Conservation (phyloP, 1,284 basidiomycete genomes). For the Amylostereum areolatum region DNA sequence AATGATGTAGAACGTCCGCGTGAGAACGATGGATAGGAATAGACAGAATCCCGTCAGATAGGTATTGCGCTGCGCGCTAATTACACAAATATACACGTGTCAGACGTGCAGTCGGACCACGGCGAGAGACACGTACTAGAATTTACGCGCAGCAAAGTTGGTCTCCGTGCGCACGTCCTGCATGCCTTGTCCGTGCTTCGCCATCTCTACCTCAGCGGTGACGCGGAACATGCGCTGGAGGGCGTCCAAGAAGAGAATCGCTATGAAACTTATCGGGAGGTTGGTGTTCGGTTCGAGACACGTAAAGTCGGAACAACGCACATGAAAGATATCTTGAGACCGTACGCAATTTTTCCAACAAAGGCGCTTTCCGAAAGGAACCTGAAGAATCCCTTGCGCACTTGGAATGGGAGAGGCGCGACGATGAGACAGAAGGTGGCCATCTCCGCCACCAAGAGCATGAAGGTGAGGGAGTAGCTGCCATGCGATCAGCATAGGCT, state of each 20-base stretch:
- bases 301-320: constrained; percentile 32
- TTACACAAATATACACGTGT: constrained; percentile 3
- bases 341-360: constrained; percentile 73
- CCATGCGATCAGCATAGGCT: background rate
- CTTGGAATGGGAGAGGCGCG: constrained; percentile 69
- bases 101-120: background rate
- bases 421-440: constrained; percentile 69
- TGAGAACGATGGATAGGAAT: constrained; percentile 90
- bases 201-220: constrained; percentile 66
- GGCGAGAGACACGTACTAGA: constrained; percentile 70
- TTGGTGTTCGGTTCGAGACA: background rate
- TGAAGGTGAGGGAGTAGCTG: constrained; percentile 72
- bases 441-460: constrained; percentile 77
- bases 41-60: constrained; percentile 92
- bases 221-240: constrained; percentile 91
- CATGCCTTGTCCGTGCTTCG: constrained; percentile 50
- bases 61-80: constrained; percentile 74
- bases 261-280: constrained; percentile 68
- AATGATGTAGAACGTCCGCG: constrained; percentile 88
- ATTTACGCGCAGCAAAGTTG: constrained; percentile 83
- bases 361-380: constrained; percentile 70
- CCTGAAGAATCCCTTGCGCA: constrained; percentile 67
- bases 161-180: constrained; percentile 78
- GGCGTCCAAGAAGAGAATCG: constrained; percentile 83
- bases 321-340: constrained; percentile 93